phyloP scores from a whole-genome alignment of 23 red algal species.

The Gracilaria domingensis region DNA sequence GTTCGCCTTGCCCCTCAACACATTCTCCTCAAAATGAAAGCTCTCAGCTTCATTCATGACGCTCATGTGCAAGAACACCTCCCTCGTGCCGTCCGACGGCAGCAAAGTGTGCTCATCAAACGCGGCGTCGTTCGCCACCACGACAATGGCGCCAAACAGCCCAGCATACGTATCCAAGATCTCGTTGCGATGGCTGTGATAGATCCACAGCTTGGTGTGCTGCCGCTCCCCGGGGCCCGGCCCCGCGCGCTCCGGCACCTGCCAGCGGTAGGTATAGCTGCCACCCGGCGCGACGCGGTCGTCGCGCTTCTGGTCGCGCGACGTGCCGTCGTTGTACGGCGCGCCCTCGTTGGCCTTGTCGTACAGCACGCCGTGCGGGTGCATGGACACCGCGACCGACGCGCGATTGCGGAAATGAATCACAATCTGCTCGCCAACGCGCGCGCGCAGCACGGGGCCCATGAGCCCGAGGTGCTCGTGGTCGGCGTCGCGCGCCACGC shows the following conservation, averaged over 20 bases:
- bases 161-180: constrained; percentile 59
- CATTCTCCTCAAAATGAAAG: constrained; percentile 17
- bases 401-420: constrained; percentile 57
- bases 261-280: constrained; percentile 36
- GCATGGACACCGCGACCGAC: constrained; percentile 28
- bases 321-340: constrained; percentile 48
- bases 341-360: constrained; percentile 47
- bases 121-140: neutral
- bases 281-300: constrained; percentile 24
- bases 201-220: constrained; percentile 56
- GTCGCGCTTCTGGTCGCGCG: constrained; percentile 17
- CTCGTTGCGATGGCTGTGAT: constrained; percentile 58
- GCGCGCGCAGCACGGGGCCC: constrained; percentile 58
- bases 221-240: constrained; percentile 38
- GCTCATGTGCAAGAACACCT: constrained; percentile 42
- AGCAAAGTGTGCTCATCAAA: constrained; percentile 48
- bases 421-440: constrained; percentile 28
- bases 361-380: constrained; percentile 63
- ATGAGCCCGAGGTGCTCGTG: constrained; percentile 38
- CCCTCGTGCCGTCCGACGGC: constrained; percentile 20
- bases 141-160: constrained; percentile 41
- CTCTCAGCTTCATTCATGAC: constrained; percentile 58
- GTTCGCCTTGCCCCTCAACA: neutral
- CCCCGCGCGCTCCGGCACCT: constrained; percentile 43
- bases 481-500: neutral